Base-by-base conservation (phyloP, 2,329 filamentous ascomycete genomes). In the Alternaria ventricosa region DNA sequence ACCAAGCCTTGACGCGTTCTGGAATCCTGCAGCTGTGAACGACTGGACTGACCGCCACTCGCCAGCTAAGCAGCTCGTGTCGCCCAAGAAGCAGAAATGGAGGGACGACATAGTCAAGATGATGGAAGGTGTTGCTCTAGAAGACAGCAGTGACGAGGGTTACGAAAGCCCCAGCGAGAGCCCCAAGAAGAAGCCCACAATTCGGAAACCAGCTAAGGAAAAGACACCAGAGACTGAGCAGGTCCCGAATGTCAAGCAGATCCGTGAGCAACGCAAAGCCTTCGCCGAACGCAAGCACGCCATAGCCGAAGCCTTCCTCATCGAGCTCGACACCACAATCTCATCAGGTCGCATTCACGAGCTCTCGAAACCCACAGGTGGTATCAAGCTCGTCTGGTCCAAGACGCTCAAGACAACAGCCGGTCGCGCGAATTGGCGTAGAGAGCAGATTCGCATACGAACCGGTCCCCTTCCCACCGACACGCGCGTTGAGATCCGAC, bases 401-500 rank as follows among this genome's bases (percentile, higher is more conserved):
- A 92, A 91, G 70, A 92, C 88, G n/a, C 87, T 96, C 55, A 92
- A 90, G 75, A 91, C 90, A 2, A 95, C 92, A 0, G 92, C 92
- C 13, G 92, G 92, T 36, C 79, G 84, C 28, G 84, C 84, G 33
- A 84, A 84, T 63, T 86, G 84, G 84, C 80, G 79, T 11, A 78
- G 82, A 55, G 82, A 85, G 70, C 80, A 77, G 18, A 78, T 81
- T 20, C 80, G 78, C 53, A 69, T 77, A 1, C 76, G 72, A 47
- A 75, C 69, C 11, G 72, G 75, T 9, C 65, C 76, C 27, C 33
- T 61, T 0, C 63, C 72, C 9, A 69, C 70, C 10, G 69, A 75
- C 50, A 67, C 70, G 23, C 72, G 64, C 20, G 71, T 63, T 30
- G 75, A 72, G n/a, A 78, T 81, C 60, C 80, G 79, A 25, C 89